Evolutionary conservation across 257 asterid genomes (phyloP).

Genomic region (Solanum neorickii): DNA sequence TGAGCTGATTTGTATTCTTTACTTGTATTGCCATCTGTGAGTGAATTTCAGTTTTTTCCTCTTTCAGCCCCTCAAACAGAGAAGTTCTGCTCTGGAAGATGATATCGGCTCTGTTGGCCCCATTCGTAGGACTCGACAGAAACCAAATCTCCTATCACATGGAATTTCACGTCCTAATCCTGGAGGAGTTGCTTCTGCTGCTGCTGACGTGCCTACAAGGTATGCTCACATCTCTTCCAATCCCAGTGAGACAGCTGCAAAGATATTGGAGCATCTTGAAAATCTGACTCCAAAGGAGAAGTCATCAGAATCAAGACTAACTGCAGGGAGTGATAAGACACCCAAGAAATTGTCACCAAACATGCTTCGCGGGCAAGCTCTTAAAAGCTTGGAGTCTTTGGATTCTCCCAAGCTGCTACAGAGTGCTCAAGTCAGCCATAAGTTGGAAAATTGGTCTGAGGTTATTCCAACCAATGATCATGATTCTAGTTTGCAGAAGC

Average conservation of each 20-base stretch:
- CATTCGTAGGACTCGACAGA: conserved; percentile 68
- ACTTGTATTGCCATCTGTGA: background rate
- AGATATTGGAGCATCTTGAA: conserved; percentile 74
- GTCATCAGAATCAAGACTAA: conserved; percentile 40
- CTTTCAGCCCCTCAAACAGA: conserved; percentile 61
- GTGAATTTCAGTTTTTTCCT: background rate
- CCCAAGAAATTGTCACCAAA: conserved; percentile 31
- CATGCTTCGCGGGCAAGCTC: conserved; percentile 51
- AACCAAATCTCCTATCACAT: conserved; percentile 35
- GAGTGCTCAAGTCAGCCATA: conserved; percentile 21
- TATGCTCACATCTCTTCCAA: conserved; percentile 42
- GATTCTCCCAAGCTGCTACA: conserved; percentile 39
- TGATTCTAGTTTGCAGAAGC: conserved; percentile 13
- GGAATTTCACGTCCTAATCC: conserved; percentile 3
- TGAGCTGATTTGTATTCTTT: background rate
- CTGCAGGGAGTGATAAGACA: conserved; percentile 31
- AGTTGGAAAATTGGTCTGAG: conserved; percentile 23
- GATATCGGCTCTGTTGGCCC: conserved; percentile 69
- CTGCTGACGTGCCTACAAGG: conserved; percentile 28
- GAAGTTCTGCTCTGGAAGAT: conserved; percentile 66
- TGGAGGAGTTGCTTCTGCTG: conserved; percentile 31
- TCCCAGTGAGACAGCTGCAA: conserved; percentile 71
- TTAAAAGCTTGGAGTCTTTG: conserved; percentile 41
- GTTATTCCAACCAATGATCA: conserved; percentile 11
- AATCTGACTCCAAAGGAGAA: conserved; percentile 59